phyloP scores from a whole-genome alignment of 352 stramenopile species.

The Globisporangium spinosum region DNA sequence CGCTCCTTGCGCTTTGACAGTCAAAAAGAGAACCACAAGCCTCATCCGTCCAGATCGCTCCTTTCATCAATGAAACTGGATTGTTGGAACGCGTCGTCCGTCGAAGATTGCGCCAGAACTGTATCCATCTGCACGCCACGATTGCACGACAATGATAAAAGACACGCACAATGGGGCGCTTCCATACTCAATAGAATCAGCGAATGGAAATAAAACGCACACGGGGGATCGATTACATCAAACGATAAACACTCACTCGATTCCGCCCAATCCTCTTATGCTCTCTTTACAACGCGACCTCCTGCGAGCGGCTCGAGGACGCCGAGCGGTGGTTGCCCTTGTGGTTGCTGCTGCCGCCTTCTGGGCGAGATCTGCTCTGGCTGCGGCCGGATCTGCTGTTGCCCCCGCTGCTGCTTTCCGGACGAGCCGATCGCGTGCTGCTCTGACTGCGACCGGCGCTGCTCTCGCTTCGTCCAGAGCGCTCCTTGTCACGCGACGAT shows the following conservation, averaged over 20 bases:
- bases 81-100: background rate
- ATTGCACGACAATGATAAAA: background rate
- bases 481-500: slow-evolving; percentile 13
- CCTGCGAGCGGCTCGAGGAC: slow-evolving; percentile 26
- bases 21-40: too few relatives aligned
- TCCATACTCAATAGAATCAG: background rate
- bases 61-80: background rate
- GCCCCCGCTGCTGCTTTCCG: slow-evolving; percentile 10
- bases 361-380: slow-evolving; percentile 22
- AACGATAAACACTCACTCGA: slow-evolving; percentile 12
- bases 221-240: slow-evolving; percentile 9
- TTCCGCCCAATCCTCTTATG: background rate
- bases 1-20: background rate
- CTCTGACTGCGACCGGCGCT: slow-evolving; percentile 14
- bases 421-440: slow-evolving; percentile 9
- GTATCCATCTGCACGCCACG: background rate
- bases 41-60: too few relatives aligned
- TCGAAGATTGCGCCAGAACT: background rate
- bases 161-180: background rate
- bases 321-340: slow-evolving; percentile 21
- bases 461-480: slow-evolving; percentile 13
- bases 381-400: slow-evolving; percentile 20
- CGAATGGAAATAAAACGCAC: background rate
- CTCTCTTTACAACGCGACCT: slow-evolving; percentile 23
- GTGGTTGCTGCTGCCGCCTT: slow-evolving; percentile 25